phyloP scores from a whole-genome alignment of 202 grass and related monocot genomes.

The Cymbopogon flexuosus region DNA sequence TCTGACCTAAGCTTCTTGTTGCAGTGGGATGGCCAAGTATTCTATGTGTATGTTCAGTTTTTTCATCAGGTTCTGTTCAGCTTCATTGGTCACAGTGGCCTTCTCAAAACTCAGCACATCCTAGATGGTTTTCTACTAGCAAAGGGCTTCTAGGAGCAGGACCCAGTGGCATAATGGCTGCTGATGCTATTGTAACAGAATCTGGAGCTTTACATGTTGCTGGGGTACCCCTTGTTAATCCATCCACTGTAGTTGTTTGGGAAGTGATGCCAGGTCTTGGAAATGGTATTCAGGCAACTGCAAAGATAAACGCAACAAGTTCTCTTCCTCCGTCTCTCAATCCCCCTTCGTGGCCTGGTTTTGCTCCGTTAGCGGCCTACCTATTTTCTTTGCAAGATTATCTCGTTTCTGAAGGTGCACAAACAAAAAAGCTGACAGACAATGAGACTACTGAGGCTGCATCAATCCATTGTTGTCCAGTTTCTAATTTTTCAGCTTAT shows the following conservation, averaged over 20 bases:
- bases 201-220: conserved; percentile 89
- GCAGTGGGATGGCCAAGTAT: conserved; percentile 88
- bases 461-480: conserved; percentile 95
- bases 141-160: conserved; percentile 96
- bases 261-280: conserved; percentile 98
- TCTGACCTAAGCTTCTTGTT: conserved; percentile 42
- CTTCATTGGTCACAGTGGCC: conserved; percentile 96
- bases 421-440: conserved; percentile 62
- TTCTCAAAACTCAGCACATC: conserved; percentile 56
- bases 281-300: conserved; percentile 77
- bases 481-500: conserved; percentile 99
- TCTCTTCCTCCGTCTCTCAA: conserved; percentile 76
- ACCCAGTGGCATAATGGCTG: conserved; percentile 97
- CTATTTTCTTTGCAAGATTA: conserved; percentile 88
- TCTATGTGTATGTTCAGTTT: conserved; percentile 90
- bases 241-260: conserved; percentile 99
- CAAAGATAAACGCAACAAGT: conserved; percentile 71
- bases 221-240: conserved; percentile 98
- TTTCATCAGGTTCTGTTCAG: conserved; percentile 97
- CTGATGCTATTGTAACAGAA: conserved; percentile 94
- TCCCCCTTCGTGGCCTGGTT: conserved; percentile 77
- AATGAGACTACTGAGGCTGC: conserved; percentile 60
- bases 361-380: conserved; percentile 75
- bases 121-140: conserved; percentile 95
- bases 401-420: conserved; percentile 66